Evolutionary conservation across 768 basidiomycete genomes (phyloP).

Genomic region (Pleurotus djamor): DNA sequence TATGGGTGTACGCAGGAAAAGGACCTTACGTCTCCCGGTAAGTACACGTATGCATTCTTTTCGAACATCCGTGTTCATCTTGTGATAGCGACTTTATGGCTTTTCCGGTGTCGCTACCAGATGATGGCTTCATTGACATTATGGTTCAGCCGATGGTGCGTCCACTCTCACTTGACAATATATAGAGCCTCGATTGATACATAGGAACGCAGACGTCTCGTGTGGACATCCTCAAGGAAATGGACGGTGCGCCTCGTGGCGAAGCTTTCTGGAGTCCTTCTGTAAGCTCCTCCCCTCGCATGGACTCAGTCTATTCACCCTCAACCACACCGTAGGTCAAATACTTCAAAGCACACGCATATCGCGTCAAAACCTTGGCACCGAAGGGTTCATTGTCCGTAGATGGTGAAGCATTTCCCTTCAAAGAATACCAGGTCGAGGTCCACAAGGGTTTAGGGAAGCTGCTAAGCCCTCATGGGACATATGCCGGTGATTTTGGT

Average conservation of each 20-base stretch:
- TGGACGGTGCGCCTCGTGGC: slow-evolving; percentile 65
- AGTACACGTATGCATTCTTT: slow-evolving; percentile 10
- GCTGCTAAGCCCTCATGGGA: slow-evolving; percentile 60
- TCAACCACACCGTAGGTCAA: slow-evolving; percentile 42
- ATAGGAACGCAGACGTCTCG: slow-evolving; percentile 40
- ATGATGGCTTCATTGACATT: slow-evolving; percentile 78
- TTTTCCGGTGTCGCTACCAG: slow-evolving; percentile 78
- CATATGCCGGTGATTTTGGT: slow-evolving; percentile 55
- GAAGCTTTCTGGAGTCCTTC: slow-evolving; percentile 57
- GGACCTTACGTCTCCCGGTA: slow-evolving; percentile 74
- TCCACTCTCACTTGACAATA: slow-evolving; percentile 8
- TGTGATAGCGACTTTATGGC: slow-evolving; percentile 67
- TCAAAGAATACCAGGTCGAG: slow-evolving; percentile 76
- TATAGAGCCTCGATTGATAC: neutral
- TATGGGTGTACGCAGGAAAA: slow-evolving; percentile 76
- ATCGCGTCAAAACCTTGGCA: slow-evolving; percentile 63
- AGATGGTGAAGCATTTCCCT: slow-evolving; percentile 79
- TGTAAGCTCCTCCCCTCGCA: slow-evolving; percentile 32
- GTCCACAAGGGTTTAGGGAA: slow-evolving; percentile 67
- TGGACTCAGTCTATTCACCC: slow-evolving; percentile 4
- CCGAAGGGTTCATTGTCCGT: slow-evolving; percentile 58
- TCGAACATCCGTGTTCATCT: neutral
- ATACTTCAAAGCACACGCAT: slow-evolving; percentile 74
- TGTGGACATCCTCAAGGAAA: slow-evolving; percentile 43
- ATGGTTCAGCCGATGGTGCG: slow-evolving; percentile 62